Evolutionary conservation across 2,329 filamentous ascomycete genomes (phyloP).

Genomic region (Colletotrichum cuscutae): DNA sequence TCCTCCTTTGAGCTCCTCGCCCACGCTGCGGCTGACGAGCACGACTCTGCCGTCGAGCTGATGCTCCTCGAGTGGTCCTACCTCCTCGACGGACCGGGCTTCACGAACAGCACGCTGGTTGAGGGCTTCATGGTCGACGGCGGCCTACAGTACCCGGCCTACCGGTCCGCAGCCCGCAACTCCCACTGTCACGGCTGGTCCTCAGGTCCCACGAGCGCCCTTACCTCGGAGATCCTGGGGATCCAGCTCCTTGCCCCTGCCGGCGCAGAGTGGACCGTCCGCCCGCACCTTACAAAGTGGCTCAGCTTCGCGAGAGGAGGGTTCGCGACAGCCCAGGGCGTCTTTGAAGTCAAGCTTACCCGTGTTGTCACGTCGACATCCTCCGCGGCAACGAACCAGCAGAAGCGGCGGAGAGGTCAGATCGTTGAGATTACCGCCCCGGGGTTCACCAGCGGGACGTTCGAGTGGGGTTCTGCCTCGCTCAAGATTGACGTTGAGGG

Average conservation of each 20-base stretch:
- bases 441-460: constrained; percentile 34
- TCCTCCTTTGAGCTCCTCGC: constrained; percentile 47
- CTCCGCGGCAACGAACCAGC: constrained; percentile 3
- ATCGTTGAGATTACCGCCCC: constrained; percentile 32
- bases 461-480: constrained; percentile 34
- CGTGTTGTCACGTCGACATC: constrained; percentile 35
- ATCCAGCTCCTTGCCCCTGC: constrained; percentile 41
- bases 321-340: constrained; percentile 45
- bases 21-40: constrained; percentile 49
- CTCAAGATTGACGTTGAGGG: constrained; percentile 29
- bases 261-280: constrained; percentile 41
- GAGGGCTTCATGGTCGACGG: constrained; percentile 54
- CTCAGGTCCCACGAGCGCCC: constrained; percentile 45
- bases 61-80: constrained; percentile 52
- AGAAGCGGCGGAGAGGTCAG: constrained; percentile 22
- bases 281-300: constrained; percentile 45
- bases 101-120: constrained; percentile 54
- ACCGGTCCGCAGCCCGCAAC: constrained; percentile 42
- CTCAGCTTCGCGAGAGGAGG: constrained; percentile 48
- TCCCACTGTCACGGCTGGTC: constrained; percentile 51
- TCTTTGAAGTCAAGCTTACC: constrained; percentile 45
- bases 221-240: constrained; percentile 44
- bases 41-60: constrained; percentile 52
- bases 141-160: constrained; percentile 45
- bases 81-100: constrained; percentile 49